Evolutionary conservation across 306 rosid genomes (phyloP), one percentile per base, ranked within the genome.

Genomic region (Astragalus membranaceus): DNA sequence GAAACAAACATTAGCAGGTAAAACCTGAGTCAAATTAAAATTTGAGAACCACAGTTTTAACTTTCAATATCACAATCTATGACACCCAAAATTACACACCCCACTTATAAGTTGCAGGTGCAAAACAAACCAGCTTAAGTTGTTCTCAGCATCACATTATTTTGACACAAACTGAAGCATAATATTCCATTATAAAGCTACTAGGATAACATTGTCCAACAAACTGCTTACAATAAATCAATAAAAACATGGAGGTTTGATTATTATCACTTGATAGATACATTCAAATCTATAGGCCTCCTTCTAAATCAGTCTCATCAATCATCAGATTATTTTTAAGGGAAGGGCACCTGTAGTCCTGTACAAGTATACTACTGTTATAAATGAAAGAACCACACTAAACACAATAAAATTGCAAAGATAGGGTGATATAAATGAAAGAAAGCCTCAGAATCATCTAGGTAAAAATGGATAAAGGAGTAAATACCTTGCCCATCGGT

Each of bases 401-500:
- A 20, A 39, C 61, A 47, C 49, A 16, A 56, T n/a, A 56, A 41
- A 48, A 42, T 39, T 57, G 39, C 66, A 75, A 60, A 10, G 26
- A 65, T 49, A 0, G 30, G 53, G 16, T 15, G 20, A 13, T 10
- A 56, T 13, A 65, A 65, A 35, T 17, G 59, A 42, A 50, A 62
- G 39, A 35, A 43, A 73, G 11, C 30, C 43, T 29, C 9, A 36
- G 48, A 72, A 33, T 39, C 48, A 14, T 44, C 71, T 55, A 74
- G 23, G 65, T 49, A 73, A 67, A n/a, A 32, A 65, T 54, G 14
- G 57, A 41, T 77, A 29, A 35, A 23, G 48, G 57, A 69, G 64
- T 13, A 63, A 72, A 63, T 76, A 93, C 97, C 96, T 88, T 93
- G 96, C 49, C 97, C 98, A 52, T 93, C 98, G 8, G 96, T 88